Conservation (phyloP, 108 stramenopile genomes). For the Cafeteria roenbergensis region DNA sequence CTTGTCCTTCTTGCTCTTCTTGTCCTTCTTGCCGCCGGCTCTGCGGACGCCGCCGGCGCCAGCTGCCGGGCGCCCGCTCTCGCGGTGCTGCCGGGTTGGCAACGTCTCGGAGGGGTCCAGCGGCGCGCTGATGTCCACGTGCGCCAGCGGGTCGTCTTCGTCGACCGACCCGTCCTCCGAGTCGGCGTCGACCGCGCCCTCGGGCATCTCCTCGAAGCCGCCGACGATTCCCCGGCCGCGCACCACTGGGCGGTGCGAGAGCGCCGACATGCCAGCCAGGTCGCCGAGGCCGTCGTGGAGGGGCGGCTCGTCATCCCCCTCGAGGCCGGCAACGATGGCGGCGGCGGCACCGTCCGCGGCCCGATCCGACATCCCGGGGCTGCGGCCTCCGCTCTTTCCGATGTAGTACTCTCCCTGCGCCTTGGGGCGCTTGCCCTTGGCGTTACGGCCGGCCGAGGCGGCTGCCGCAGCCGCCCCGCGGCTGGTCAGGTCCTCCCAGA, state of each 20-base stretch:
- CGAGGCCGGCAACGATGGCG: background rate
- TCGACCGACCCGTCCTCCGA: constrained; percentile 35
- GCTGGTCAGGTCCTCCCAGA: background rate
- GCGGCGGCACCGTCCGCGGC: background rate
- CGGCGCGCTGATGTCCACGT: constrained; percentile 66
- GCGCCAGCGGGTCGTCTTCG: constrained; percentile 50
- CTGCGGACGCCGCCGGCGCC: too few species aligned
- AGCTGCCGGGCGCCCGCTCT: too few species aligned
- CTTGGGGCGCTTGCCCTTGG: constrained; percentile 1
- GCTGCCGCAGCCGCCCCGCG: background rate
- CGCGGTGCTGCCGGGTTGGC: constrained; percentile 48
- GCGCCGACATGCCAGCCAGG: background rate
- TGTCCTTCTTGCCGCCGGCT: background rate
- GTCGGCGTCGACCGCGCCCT: background rate
- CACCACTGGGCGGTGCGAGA: background rate
- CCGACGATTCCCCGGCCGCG: background rate
- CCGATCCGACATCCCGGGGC: background rate
- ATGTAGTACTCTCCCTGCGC: too few species aligned
- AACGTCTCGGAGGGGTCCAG: constrained; percentile 66
- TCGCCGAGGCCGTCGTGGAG: too few species aligned
- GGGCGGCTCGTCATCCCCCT: constrained; percentile 11
- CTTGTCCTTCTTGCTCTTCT: constrained; percentile 10
- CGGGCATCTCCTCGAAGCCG: background rate
- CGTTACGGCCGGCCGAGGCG: background rate
- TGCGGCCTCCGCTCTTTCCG: background rate